phyloP scores from a whole-genome alignment of 2,329 filamentous ascomycete genomes.

The Beauveria pseudobassiana region DNA sequence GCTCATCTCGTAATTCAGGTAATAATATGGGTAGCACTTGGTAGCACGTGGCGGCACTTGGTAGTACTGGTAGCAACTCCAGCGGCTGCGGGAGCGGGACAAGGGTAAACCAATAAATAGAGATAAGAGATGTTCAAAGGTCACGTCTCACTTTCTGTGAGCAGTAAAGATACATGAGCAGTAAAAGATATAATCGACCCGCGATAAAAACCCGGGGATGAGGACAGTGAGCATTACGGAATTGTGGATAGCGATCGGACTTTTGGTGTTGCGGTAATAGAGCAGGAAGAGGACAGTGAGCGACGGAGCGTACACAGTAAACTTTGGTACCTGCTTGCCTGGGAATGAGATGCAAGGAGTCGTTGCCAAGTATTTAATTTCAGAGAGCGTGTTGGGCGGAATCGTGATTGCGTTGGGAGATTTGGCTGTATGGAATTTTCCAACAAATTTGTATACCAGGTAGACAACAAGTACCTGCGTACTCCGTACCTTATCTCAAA shows the following conservation, averaged over 20 bases:
- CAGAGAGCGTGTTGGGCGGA: neutral
- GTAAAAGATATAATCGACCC: neutral
- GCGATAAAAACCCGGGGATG: constrained; percentile 9
- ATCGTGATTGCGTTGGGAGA: constrained; percentile 10
- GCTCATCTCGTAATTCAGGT: neutral
- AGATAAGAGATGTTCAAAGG: neutral
- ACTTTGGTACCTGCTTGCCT: neutral
- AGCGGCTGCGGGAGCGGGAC: neutral
- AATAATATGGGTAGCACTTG: neutral
- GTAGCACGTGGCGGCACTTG: neutral
- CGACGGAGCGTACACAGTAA: too few relatives aligned
- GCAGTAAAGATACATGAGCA: too few relatives aligned
- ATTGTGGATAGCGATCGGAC: neutral
- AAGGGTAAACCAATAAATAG: neutral
- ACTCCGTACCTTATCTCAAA: neutral
- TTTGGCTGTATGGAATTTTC: neutral
- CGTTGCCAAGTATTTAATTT: neutral
- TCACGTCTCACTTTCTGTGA: neutral
- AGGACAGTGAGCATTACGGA: neutral
- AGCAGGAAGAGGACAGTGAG: neutral
- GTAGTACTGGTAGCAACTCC: neutral
- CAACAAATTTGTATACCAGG: too few relatives aligned
- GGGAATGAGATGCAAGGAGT: neutral
- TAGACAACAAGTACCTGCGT: neutral
- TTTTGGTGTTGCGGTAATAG: neutral